A percentile compares a stretch with the other conserved stretches of the same genome.
Conservation (phyloP, 495 filamentous ascomycete genomes). For the Neurospora africana region DNA sequence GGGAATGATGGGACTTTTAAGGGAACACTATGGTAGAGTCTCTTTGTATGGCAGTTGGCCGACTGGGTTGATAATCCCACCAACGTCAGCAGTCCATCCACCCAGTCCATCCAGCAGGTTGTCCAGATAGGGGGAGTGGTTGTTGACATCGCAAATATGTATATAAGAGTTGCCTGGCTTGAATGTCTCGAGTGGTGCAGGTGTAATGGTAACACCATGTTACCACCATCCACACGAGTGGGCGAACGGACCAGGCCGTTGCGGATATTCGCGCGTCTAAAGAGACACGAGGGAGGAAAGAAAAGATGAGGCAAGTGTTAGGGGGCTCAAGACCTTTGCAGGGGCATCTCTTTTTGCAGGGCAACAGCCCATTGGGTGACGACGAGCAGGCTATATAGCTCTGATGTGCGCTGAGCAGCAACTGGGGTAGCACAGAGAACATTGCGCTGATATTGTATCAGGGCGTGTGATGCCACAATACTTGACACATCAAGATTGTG, state of each 20-base stretch:
- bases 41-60: background rate
- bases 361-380: constrained; percentile 12
- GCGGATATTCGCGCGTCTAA: constrained; percentile 13
- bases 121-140: background rate
- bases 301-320: background rate
- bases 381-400: constrained; percentile 14
- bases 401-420: constrained; percentile 15
- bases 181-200: background rate
- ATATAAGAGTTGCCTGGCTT: background rate
- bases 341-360: constrained; percentile 5
- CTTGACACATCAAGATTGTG: background rate
- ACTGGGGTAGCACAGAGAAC: constrained; percentile 15
- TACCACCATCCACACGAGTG: background rate
- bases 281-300: background rate
- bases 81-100: background rate
- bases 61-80: background rate
- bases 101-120: background rate
- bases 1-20: background rate
- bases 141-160: background rate
- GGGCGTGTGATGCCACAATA: constrained; percentile 11
- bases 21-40: constrained; percentile 2
- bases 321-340: constrained; percentile 5
- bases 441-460: constrained; percentile 18
- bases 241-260: background rate
- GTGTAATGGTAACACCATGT: background rate